Evolutionary conservation across 2,329 filamentous ascomycete genomes (phyloP), one percentile per base, ranked within the genome.

Genomic region (Aspergillus aculeatinus): DNA sequence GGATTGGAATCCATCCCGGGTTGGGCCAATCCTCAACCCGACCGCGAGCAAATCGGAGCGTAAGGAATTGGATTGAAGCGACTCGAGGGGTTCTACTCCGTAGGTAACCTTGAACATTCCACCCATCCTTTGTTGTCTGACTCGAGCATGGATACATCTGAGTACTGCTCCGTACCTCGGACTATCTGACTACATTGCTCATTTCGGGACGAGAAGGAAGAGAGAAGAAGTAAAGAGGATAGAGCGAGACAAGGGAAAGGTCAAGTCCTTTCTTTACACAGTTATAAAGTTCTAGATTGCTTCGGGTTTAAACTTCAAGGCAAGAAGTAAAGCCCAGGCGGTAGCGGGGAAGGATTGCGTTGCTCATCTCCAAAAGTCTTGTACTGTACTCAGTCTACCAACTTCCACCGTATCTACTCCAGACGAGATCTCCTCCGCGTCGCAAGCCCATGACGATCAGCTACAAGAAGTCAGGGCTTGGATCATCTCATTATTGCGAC

Each of bases 21-120:
- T 60, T 35, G 48, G 21, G 35, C 48, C 14, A 58, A 49, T 58
- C 52, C 48, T 35, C 52, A 48, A 52, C 51, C 16, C 11, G 44
- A 21, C 25, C 48, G 16, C 33, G 29, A 62, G 53, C 60, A 60
- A 62, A 62, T 62, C 60, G 61, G 58, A 60, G 55, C 56, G 57
- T 58, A 60, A 51, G 54, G 58, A 58, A 56, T 27, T 44, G 48
- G 55, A 4, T 23, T 23, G 23, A 57, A 53, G 27, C 51, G 48
- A 25, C 51, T 25, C 19, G 33, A 60, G 33, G 27, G 49, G 23
- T 23, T 23, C 23, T 23, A 31, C 19, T 27, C 7, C 27, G 27
- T 27, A 27, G 27, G 27, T 29, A 29, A n/a, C n/a, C n/a, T n/a
- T n/a, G n/a, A n/a, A 29, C 27, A 11, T 14, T 27, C 47, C 55